Evolutionary conservation across 2,329 filamentous ascomycete genomes (phyloP), one percentile per base, ranked within the genome.

Genomic region (Calonectria hawksworthii): DNA sequence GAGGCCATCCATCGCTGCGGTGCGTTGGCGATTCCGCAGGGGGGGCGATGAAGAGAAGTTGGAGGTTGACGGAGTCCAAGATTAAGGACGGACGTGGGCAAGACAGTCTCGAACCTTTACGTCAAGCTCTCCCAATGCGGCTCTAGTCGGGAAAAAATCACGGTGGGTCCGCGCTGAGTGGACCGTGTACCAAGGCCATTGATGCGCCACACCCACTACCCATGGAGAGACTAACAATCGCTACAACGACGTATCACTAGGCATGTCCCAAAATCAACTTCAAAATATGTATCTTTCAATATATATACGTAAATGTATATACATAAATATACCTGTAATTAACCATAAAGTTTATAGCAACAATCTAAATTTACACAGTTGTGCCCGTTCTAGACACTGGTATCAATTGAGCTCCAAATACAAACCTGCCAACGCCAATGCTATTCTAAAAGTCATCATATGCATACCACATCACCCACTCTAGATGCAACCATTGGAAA

Each of bases 1-100:
- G 13, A 91, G 85, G n/a, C 89, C 86, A 76, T 90, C 88, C 89
- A 90, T 91, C 69, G 41, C 56, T 71, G 61, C 36, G 41, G 36
- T 59, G n/a, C 30, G 9, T 11, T 44, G 21, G 52, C 38, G 61
- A 18, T 41, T 28, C 10, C 13, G 38, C 30, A 34, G 28, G 7
- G 26, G 38, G 6, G 28, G 32, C 8, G 44, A 28, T 38, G 23
- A 23, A 34, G n/a, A 52, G 32, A 30, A 38, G 34, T 21, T n/a
- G 23, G 14, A 32, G 41, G 32, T 59, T 47, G 41, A 36, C 32
- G 30, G 30, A n/a, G 18, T 44, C 10, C 26, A 16, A 64, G 41
- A 34, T 65, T 8, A 34, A 65, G 30, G 26, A 16, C 36, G 34
- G 56, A 38, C 34, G 61, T 41, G 56, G 30, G 36, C 34, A 41